Conservation (phyloP, 2,329 filamentous ascomycete genomes). For the Tolypocladium album region DNA sequence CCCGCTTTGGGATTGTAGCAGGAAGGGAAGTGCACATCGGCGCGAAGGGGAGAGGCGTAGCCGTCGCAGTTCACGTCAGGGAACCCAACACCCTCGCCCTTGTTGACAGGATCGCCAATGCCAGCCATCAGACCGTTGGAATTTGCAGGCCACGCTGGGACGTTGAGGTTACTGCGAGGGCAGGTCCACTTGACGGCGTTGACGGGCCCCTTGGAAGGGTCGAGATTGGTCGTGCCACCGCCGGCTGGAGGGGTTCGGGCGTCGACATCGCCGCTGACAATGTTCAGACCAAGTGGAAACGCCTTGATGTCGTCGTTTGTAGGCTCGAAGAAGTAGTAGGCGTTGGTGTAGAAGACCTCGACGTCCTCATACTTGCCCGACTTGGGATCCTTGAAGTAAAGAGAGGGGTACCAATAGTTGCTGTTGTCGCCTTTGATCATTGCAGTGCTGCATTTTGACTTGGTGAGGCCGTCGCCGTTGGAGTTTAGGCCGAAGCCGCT, state of each 20-base stretch:
- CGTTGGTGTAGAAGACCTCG: conserved; percentile 59
- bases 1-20: conserved; percentile 59
- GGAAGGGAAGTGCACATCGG: conserved; percentile 61
- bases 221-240: conserved; percentile 37
- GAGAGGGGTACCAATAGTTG: conserved; percentile 66
- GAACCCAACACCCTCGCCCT: conserved; percentile 52
- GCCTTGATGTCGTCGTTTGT: conserved; percentile 56
- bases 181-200: conserved; percentile 51
- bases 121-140: conserved; percentile 46
- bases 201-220: conserved; percentile 39
- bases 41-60: conserved; percentile 48
- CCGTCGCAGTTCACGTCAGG: conserved; percentile 60
- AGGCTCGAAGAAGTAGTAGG: conserved; percentile 64
- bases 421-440: conserved; percentile 56
- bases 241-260: conserved; percentile 45
- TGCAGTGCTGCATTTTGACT: conserved; percentile 62
- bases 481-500: conserved; percentile 55
- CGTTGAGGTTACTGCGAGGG: conserved; percentile 39
- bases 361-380: conserved; percentile 56
- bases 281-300: conserved; percentile 61
- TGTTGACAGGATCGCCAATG: conserved; percentile 41
- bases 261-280: conserved; percentile 55
- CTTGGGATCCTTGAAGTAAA: conserved; percentile 57
- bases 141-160: conserved; percentile 39
- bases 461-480: conserved; percentile 45